Base-by-base conservation (phyloP, 371 early-diverging fungal species). In the Phascolomyces articulosus region DNA sequence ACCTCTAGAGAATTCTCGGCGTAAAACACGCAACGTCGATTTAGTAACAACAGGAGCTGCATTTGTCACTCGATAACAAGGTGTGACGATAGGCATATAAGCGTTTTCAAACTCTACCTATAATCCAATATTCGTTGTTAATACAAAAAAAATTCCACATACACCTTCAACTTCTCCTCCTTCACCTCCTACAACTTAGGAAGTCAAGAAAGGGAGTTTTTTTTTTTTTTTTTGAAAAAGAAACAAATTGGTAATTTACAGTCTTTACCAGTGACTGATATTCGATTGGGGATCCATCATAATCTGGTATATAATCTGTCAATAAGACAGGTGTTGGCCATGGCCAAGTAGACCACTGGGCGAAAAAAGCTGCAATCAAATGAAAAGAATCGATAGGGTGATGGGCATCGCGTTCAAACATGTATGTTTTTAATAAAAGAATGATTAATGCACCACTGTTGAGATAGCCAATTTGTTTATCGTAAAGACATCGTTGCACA, bases 51-150 rank as follows among this genome's bases (percentile, higher is more conserved):
- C 67, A 9, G 74, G 72, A 13, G 78, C 65, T 0, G 69, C 68
- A 54, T 61, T 73, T 13, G 58, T 48, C 1, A 75, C 76, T 8
- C 75, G 78, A 31, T 78, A 75, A 49, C 81, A 80, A 1, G 81
- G 81, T 27, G 81, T 69, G 2, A 80, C 64, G 29, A 80, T 78
- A 0, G 81, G 74, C 76, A 80, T 78, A 4, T 68, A 28, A 3
- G 78, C 72, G 11, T 69, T 31, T 4, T 70, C 57, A 44, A 78
- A 78, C 10, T 70, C 67, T 6, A 44, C 40, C 63, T 77, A n/a
- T 3, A 9, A 41, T 3, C 31, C 41, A n/a, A n/a, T 16, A n/a
- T n/a, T n/a, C n/a, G n/a, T n/a, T n/a, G n/a, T 10, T 10, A 31
- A 31, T 31, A 31, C 10, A 31, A 3, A 31, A 31, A 31, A 31